Evolutionary conservation across 108 stramenopile genomes (phyloP).

Genomic region (Pelagomonas calceolata): DNA sequence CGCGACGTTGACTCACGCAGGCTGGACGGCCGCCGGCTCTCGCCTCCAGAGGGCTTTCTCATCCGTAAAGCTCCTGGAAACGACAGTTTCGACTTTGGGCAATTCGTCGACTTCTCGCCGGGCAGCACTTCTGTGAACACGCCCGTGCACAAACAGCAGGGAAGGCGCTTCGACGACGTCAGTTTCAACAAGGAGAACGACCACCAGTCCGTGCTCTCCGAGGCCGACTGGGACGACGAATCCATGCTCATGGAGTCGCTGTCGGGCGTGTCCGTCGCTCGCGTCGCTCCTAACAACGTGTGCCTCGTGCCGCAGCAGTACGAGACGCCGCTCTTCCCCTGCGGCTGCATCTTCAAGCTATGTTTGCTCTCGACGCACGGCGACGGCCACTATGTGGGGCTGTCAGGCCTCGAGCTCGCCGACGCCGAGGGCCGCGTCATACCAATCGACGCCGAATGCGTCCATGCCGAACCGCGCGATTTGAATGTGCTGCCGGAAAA

Average conservation of each 20-base stretch:
- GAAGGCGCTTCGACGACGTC: no score
- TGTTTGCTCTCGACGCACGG: constrained; percentile 17
- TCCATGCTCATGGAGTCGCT: no score
- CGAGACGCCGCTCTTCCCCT: constrained; percentile 24
- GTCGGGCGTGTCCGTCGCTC: not conserved
- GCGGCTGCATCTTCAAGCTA: constrained; percentile 26
- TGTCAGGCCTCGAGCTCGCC: constrained; percentile 22
- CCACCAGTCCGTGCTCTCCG: not conserved
- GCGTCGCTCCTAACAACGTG: not conserved
- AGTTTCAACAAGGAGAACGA: no score
- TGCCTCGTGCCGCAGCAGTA: constrained; percentile 24
- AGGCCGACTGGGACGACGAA: not conserved
- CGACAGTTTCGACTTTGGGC: constrained; percentile 24
- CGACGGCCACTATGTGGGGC: constrained; percentile 25
- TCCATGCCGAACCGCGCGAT: constrained; percentile 13
- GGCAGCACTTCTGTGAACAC: no score
- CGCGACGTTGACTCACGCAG: no score
- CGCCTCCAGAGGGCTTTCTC: constrained; percentile 10
- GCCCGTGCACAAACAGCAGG: no score
- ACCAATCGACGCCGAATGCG: constrained; percentile 3
- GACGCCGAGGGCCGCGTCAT: constrained; percentile 10
- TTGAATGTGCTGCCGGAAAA: constrained; percentile 15
- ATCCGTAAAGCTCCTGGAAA: constrained; percentile 24
- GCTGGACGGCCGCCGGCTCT: not conserved
- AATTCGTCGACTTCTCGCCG: constrained; percentile 13